Evolutionary conservation across 2,329 filamentous ascomycete species (phyloP), one percentile per base, ranked within the genome.

Genomic region (Clonostachys chloroleuca): DNA sequence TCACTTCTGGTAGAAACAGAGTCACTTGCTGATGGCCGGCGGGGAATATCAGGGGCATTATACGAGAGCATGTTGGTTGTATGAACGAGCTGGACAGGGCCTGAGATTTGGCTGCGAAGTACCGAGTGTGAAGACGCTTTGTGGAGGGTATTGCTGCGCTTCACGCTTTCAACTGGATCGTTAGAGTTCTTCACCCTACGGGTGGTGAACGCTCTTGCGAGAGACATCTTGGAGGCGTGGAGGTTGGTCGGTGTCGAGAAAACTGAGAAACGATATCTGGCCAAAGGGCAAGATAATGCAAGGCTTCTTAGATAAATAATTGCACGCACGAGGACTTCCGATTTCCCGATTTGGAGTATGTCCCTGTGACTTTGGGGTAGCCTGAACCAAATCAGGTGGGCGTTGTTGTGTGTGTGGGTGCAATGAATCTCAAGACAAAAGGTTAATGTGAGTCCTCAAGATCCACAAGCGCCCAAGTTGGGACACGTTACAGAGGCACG

Each of bases 61-160:
- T 96, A 96, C 8, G 90, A 91, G 47, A 96, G 84, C 80, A 95
- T 90, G 68, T 97, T 99, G 56, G 94, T 97, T 6, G 92, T 96
- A 50, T 94, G 95, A 43, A 96, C 75, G 52, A 99, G 78, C 66
- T 91, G 85, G 46, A 96, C 78, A 1, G 94, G 94, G 4, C 78
- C 82, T 2, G 94, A 99, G 63, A 99, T 99, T 72, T 91, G 85
- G 63, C 77, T 66, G 49, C 86, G 80, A 55, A 83, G 53, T 41
- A 66, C 61, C 68, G 53, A 55, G 61, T 54, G 53, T 57, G 57
- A 49, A 63, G 62, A 50, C 65, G 73, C 63, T 75, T 78, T 58
- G 68, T 68, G 40, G 6, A 49, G 34, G n/a, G 74, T 75, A 59
- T 73, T 74, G 65, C 72, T 78, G 57, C 77, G 73, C 43, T 73